These are phyloP conservation scores for Penicillium alfredii DNA, from an alignment of 495 filamentous ascomycete species.

Conservation along the genomic window DNA sequence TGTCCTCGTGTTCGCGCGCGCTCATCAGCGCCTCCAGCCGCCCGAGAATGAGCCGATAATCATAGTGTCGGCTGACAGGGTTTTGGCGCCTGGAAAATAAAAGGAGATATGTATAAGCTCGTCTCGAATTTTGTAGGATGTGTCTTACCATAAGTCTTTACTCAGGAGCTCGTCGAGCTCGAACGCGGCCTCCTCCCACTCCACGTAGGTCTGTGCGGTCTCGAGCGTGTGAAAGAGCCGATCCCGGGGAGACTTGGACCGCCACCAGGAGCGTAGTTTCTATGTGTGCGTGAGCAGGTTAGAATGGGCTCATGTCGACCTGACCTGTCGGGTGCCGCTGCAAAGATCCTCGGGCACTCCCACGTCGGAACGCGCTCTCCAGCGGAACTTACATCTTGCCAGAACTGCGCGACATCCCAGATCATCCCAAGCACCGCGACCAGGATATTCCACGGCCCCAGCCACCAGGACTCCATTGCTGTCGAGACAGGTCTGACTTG, in stretches of 20 bases:
- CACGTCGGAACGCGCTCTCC: too few species aligned
- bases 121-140: neutral
- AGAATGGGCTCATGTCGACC: too few species aligned
- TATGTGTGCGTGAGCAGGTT: too few species aligned
- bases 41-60: conserved; percentile 79
- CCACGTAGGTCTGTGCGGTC: conserved; percentile 64
- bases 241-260: conserved; percentile 32
- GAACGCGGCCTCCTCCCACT: conserved; percentile 77
- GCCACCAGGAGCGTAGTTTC: conserved; percentile 38
- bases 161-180: conserved; percentile 72
- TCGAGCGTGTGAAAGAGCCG: conserved; percentile 40
- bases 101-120: too few species aligned
- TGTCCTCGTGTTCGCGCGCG: conserved; percentile 71
- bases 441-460: conserved; percentile 28
- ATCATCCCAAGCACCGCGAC: conserved; percentile 49
- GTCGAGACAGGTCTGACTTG: conserved; percentile 6
- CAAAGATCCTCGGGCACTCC: too few species aligned
- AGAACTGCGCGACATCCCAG: conserved; percentile 58
- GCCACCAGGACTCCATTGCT: conserved; percentile 22
- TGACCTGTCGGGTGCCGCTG: too few species aligned
- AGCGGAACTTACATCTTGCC: conserved; percentile 57
- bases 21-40: conserved; percentile 65
- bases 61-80: conserved; percentile 74
- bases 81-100: conserved; percentile 83
- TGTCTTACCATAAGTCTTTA: conserved; percentile 69